These are phyloP conservation scores for Yamadazyma buinensis DNA, from an alignment of 1,139 yeast species.

Conservation along the genomic window DNA sequence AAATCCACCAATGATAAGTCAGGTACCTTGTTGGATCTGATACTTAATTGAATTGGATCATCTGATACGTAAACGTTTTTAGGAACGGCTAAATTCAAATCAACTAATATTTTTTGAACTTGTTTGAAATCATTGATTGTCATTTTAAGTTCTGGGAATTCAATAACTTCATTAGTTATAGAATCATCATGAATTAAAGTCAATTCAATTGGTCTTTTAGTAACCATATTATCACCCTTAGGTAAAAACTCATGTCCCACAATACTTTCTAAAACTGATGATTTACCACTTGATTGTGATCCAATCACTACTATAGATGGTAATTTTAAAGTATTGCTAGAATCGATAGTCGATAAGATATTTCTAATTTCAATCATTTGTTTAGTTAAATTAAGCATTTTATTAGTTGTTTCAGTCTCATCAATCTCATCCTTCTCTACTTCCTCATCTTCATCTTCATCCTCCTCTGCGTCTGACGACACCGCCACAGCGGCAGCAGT, in stretches of 20 bases:
- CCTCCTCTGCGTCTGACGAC: conserved; percentile 30
- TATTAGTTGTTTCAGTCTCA: conserved; percentile 55
- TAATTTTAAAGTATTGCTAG: conserved; percentile 69
- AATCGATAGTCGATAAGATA: conserved; percentile 72
- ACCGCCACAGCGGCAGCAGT: conserved; percentile 47
- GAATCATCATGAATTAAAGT: conserved; percentile 86
- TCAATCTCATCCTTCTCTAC: conserved; percentile 38
- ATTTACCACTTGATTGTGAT: conserved; percentile 95
- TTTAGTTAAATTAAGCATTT: conserved; percentile 81
- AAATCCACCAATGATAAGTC: conserved; percentile 91
- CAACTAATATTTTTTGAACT: conserved; percentile 80
- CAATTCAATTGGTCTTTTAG: conserved; percentile 90
- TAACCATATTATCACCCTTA: conserved; percentile 93
- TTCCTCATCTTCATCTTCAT: conserved; percentile 21
- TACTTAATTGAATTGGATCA: conserved; percentile 88
- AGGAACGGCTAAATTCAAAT: conserved; percentile 90
- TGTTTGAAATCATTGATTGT: conserved; percentile 83
- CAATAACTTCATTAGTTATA: conserved; percentile 82
- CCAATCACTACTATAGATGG: conserved; percentile 98
- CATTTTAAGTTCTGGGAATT: conserved; percentile 85
- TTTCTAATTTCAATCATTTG: conserved; percentile 96
- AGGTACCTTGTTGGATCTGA: conserved; percentile 88
- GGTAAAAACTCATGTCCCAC: conserved; percentile 95
- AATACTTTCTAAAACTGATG: conserved; percentile 88
- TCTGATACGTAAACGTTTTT: conserved; percentile 78